Evolutionary conservation across 2,329 filamentous ascomycete genomes (phyloP), one percentile per base, ranked within the genome.

Genomic region (Neurospora sp.): DNA sequence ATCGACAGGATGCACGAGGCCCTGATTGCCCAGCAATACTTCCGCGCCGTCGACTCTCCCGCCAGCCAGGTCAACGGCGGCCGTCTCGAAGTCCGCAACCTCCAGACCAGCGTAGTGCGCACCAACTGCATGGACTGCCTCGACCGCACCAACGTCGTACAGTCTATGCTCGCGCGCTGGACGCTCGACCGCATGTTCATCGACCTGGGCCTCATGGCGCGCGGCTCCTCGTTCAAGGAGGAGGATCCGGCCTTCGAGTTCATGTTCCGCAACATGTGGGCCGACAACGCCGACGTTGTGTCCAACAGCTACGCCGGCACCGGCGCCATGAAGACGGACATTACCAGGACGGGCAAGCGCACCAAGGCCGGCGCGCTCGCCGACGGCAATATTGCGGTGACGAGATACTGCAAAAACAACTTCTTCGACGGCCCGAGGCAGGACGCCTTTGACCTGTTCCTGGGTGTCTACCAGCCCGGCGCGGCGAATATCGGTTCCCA

Each of bases 61-160:
- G 91, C 88, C 62, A 87, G 88, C 74, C 72, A 72, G 67, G 79
- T 84, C 67, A 85, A 89, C 70, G 91, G 91, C 38, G 52, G 52
- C 28, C 88, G 87, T 19, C 85, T 97, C 12, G 95, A 98, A 75
- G 88, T 93, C 40, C 89, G 93, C 73, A 90, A 88, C 72, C 86
- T 88, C 73, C 96, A 99, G 83, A 92, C 89, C 1, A 93, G 92
- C 72, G 94, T 98, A 17, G 94, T 99, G 73, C 90, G 96, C 69
- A 97, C 96, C 46, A 99, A 99, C 80, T 99, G 96, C 82, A 99
- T 99, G 96, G 96, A 99, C 81, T 99, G 96, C 74, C 87, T 99
- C 15, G 96, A 99, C 80, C 91, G 96, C 68, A 99, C 96, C 68
- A 99, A 99, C 76, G 94, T 99, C 6, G 93, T 99, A 3, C 96